Base-by-base conservation (phyloP, 208 protist species). In the Crithidia acanthocephali region DNA sequence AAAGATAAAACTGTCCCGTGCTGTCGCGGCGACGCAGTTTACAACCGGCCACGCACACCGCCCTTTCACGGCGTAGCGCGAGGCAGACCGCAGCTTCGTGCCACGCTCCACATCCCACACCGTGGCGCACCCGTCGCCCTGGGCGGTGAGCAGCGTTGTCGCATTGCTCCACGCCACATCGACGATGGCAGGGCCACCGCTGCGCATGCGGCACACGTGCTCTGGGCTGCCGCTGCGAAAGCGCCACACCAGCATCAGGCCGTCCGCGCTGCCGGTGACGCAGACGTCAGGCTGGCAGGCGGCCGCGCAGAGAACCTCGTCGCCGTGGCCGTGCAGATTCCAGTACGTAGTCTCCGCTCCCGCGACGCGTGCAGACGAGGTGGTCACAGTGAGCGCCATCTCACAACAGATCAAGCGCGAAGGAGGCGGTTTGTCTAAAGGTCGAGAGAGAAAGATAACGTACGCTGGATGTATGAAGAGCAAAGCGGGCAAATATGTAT, bases 31-130 rank as follows among this genome's bases (percentile, higher is more conserved):
- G 20, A 96, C 61, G 33, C 84, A 75, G 61, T 96, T 96, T n/a
- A 94, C 47, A 6, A 96, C 91, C 5, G 91, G 87, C 87, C 88
- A 96, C 37, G 79, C 60, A 13, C 55, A 70, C n/a, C 81, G 81
- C 16, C 74, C 76, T 42, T 55, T 62, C 30, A 79, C 74, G n/a
- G 75, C 57, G 22, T 67, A 72, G 2, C 88, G 81, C 23, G 72
- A 85, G 13, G 84, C 42, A 2, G 75, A 80, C 0, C 73, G 51
- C 57, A 71, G n/a, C 44, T 51, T 56, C 47, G 60, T 55, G 10
- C 82, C 86, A 10, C 64, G 78, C 67, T 90, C 84, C n/a, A 94
- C 70, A 62, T 96, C 72, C 84, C 86, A 94, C 23, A 96, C 50
- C 2, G 66, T 76, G 16, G 90, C 79, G 2, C 56, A 79, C 2